phyloP scores from a whole-genome alignment of 179 eudicot genomes.

The Carnegiea gigantea region DNA sequence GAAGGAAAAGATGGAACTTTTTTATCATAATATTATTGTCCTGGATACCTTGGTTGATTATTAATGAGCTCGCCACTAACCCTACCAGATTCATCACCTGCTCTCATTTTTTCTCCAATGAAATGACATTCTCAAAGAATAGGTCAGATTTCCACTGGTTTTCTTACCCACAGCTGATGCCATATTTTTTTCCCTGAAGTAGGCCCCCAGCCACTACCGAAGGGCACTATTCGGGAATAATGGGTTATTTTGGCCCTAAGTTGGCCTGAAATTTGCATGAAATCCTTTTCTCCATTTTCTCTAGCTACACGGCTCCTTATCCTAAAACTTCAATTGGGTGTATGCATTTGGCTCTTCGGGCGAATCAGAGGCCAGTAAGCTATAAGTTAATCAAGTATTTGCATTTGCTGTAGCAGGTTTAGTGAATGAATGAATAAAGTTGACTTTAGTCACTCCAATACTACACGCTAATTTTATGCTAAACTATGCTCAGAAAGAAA shows the following conservation, averaged over 20 bases:
- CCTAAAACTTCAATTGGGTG: neutral
- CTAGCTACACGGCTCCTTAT: neutral
- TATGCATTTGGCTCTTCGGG: neutral
- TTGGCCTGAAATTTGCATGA: neutral
- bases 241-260: neutral
- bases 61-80: neutral
- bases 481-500: neutral
- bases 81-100: neutral
- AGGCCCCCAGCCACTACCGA: neutral
- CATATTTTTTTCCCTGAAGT: neutral
- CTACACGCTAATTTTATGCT: neutral
- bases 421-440: conserved; percentile 1
- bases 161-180: neutral
- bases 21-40: neutral
- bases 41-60: neutral
- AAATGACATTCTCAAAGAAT: neutral
- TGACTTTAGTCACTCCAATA: neutral
- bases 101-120: neutral
- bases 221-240: neutral
- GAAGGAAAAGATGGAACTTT: neutral
- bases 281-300: neutral
- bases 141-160: conserved; percentile 3
- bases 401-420: neutral
- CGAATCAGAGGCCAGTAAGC: neutral
- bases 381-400: neutral